A percentile compares a stretch with the other conserved stretches of the same genome.
Evolutionary conservation across 2,329 filamentous ascomycete species (phyloP).

Genomic region (Geosmithia putterillii): DNA sequence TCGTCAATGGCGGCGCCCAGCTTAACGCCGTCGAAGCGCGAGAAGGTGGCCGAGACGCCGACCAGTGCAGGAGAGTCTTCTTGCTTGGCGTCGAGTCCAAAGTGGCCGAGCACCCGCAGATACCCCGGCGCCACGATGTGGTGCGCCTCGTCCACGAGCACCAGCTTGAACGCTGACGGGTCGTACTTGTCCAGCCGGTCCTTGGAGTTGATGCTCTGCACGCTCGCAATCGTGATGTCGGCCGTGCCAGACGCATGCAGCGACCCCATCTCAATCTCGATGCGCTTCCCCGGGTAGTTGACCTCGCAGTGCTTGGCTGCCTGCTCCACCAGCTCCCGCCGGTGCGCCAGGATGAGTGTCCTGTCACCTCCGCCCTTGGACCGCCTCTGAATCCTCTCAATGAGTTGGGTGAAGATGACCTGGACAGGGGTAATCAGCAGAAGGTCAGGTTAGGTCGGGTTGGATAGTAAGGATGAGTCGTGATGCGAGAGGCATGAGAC

Average conservation of each 20-base stretch:
- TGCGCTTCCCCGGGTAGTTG: conserved; percentile 66
- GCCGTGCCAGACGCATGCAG: conserved; percentile 64
- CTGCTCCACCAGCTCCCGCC: conserved; percentile 88
- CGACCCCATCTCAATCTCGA: conserved; percentile 88
- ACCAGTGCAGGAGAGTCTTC: conserved; percentile 52
- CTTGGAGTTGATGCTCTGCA: conserved; percentile 70
- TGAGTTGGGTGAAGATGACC: conserved; percentile 94
- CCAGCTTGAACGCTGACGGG: conserved; percentile 67
- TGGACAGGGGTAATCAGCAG: conserved; percentile 16
- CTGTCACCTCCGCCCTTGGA: conserved; percentile 44
- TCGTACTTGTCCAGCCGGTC: conserved; percentile 75
- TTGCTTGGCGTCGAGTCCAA: conserved; percentile 47
- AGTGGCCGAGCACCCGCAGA: conserved; percentile 62
- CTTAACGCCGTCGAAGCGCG: conserved; percentile 69
- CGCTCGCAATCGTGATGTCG: conserved; percentile 88
- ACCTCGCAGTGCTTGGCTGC: conserved; percentile 72
- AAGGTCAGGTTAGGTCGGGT: too few species aligned
- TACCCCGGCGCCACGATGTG: conserved; percentile 86
- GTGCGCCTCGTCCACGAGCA: conserved; percentile 93
- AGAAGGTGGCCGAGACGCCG: conserved; percentile 76
- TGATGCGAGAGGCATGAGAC: too few species aligned
- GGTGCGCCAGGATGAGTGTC: conserved; percentile 84
- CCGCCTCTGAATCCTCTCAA: conserved; percentile 54
- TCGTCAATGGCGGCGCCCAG: conserved; percentile 82
- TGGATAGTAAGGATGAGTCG: background rate